Percentiles rank a stretch among this genome's conserved stretches.
phyloP scores from a whole-genome alignment of 257 asterid genomes.

The Eucommia ulmoides region DNA sequence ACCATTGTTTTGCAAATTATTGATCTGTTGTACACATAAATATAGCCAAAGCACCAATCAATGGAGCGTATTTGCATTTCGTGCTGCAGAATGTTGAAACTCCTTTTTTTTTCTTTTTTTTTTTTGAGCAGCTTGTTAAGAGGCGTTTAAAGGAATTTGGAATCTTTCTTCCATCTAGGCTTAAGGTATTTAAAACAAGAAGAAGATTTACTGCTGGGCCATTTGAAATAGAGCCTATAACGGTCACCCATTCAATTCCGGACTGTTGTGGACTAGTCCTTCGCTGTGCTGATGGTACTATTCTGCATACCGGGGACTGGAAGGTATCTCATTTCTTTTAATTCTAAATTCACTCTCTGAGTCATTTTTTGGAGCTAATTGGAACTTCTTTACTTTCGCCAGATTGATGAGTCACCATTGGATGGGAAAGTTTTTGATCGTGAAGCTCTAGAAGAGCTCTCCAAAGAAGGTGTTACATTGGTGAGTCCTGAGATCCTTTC shows the following conservation, averaged over 20 bases:
- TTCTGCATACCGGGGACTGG: slow-evolving; percentile 99
- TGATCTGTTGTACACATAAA: too few species aligned
- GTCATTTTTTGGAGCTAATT: slow-evolving; percentile 6
- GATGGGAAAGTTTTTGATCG: slow-evolving; percentile 94
- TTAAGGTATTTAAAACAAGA: slow-evolving; percentile 68
- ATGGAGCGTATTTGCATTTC: not conserved
- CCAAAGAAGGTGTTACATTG: slow-evolving; percentile 98
- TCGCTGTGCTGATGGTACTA: slow-evolving; percentile 95
- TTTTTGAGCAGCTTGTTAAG: slow-evolving; percentile 66
- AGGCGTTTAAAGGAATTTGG: slow-evolving; percentile 94
- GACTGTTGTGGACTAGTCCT: slow-evolving; percentile 98
- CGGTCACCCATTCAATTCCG: slow-evolving; percentile 96
- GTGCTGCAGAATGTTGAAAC: slow-evolving; percentile 5
- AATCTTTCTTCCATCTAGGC: slow-evolving; percentile 89
- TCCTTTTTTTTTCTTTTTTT: slow-evolving; percentile 13
- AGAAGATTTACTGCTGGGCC: slow-evolving; percentile 92
- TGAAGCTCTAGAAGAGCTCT: slow-evolving; percentile 83
- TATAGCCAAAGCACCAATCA: too few species aligned
- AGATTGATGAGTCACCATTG: slow-evolving; percentile 96
- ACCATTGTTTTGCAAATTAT: too few species aligned
- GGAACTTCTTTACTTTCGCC: slow-evolving; percentile 19
- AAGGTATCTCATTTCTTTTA: slow-evolving; percentile 42
- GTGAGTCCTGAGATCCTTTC: slow-evolving; percentile 31
- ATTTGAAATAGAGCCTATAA: slow-evolving; percentile 84
- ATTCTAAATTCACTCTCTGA: not conserved